Evolutionary conservation across 257 asterid genomes (phyloP).

Genomic region (Echites panduratus): DNA sequence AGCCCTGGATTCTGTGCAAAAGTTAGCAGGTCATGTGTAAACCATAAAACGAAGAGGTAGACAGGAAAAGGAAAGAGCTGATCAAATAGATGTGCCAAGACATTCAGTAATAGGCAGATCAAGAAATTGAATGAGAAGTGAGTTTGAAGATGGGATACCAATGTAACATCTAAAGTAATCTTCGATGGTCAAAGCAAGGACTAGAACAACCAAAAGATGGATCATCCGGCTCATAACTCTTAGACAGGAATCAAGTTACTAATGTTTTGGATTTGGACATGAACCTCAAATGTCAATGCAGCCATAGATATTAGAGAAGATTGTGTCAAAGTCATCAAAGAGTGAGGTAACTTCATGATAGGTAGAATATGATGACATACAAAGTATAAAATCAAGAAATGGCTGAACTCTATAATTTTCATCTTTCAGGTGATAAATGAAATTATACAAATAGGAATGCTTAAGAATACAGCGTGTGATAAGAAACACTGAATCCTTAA

Average conservation of each 20-base stretch:
- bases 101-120: background rate
- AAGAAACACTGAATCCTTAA: too few relatives aligned
- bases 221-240: background rate
- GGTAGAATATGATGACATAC: background rate
- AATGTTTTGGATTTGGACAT: background rate
- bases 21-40: background rate
- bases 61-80: background rate
- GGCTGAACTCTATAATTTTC: background rate
- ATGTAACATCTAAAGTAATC: background rate
- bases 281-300: background rate
- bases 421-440: background rate
- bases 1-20: background rate
- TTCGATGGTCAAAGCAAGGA: background rate
- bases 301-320: background rate
- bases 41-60: background rate
- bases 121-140: background rate
- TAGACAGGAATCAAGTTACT: background rate
- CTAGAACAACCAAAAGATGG: background rate
- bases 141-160: background rate
- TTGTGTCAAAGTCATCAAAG: too few relatives aligned
- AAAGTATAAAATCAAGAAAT: background rate
- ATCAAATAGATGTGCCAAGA: background rate
- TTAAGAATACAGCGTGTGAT: background rate
- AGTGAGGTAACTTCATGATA: background rate
- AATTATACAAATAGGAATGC: background rate